Conservation (phyloP, 1,284 basidiomycete genomes). For the Xanthoconium separans region DNA sequence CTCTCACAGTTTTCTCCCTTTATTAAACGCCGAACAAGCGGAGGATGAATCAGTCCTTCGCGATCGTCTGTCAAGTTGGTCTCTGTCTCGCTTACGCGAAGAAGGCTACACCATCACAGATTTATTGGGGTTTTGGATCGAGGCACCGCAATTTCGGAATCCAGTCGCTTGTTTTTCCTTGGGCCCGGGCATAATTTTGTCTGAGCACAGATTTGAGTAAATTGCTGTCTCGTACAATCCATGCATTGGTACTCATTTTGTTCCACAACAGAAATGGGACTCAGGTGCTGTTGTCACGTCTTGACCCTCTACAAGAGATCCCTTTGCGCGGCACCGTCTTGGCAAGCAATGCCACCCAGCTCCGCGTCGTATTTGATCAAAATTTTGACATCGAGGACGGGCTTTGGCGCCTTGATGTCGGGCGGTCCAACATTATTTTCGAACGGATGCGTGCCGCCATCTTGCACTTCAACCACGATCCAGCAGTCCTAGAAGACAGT, state of each 20-base stretch:
- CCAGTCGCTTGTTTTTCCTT: constrained; percentile 60
- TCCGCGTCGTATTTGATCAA: constrained; percentile 59
- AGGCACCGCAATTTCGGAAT: constrained; percentile 57
- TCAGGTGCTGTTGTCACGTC: constrained; percentile 60
- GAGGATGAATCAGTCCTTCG: constrained; percentile 59
- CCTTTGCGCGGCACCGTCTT: constrained; percentile 60
- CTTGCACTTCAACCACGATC: constrained; percentile 56
- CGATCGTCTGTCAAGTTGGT: constrained; percentile 67
- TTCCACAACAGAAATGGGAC: constrained; percentile 53
- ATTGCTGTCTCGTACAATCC: constrained; percentile 21
- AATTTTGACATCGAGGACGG: constrained; percentile 48
- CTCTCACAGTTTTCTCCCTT: constrained; percentile 57
- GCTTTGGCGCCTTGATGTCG: constrained; percentile 75
- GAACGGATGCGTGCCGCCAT: constrained; percentile 74
- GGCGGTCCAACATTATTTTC: constrained; percentile 63
- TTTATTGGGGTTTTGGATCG: constrained; percentile 63
- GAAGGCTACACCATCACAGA: constrained; percentile 72
- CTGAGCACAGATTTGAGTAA: constrained; percentile 64
- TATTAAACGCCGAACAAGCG: constrained; percentile 63
- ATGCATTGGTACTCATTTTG: neutral
- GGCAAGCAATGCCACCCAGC: constrained; percentile 43
- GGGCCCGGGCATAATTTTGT: constrained; percentile 56
- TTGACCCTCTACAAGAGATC: constrained; percentile 55
- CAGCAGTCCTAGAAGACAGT: constrained; percentile 40
- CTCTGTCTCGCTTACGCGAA: constrained; percentile 51